Evolutionary conservation across 257 asterid genomes (phyloP).

Genomic region (Solanum verrucosum): DNA sequence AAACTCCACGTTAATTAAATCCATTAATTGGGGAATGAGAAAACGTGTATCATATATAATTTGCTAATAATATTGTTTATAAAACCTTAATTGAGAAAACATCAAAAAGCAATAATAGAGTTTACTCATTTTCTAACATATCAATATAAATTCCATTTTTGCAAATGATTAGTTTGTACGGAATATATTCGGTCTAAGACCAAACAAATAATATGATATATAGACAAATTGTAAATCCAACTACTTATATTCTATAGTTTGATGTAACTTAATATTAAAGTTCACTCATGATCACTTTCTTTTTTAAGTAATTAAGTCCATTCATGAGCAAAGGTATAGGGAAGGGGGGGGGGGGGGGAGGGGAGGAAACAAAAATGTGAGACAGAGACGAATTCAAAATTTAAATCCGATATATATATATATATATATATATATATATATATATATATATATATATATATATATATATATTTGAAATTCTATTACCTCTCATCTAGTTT

Average conservation of each 20-base stretch:
- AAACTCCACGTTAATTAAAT: neutral
- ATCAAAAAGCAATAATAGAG: neutral
- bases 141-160: neutral
- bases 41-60: neutral
- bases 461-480: neutral
- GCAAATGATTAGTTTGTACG: neutral
- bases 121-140: neutral
- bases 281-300: neutral
- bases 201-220: neutral
- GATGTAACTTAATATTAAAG: neutral
- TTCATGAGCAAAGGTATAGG: neutral
- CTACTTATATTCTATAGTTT: neutral
- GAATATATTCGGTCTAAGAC: neutral
- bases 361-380: fast-evolving
- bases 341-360: too few species aligned
- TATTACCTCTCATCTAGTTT: neutral
- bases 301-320: neutral
- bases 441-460: neutral
- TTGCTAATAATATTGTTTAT: neutral
- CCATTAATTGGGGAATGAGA: neutral
- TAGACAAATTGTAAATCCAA: neutral
- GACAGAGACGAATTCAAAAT: neutral
- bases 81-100: neutral
- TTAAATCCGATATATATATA: neutral
- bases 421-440: neutral